Evolutionary conservation across 2,329 filamentous ascomycete species (phyloP).

Genomic region (Verticillium dahliae): DNA sequence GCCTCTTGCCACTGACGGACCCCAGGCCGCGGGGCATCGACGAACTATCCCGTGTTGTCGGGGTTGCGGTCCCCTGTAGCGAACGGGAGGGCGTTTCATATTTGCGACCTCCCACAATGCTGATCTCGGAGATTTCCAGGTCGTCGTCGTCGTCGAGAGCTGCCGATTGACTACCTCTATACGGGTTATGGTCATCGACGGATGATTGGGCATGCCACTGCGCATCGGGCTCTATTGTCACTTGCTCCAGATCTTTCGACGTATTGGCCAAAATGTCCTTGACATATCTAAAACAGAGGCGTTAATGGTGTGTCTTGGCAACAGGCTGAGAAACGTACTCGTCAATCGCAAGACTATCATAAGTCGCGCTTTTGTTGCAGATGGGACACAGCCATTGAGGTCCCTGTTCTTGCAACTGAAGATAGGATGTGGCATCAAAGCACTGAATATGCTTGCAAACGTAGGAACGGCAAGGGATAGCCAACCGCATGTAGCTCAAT

Average conservation of each 20-base stretch:
- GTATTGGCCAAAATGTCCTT: conserved; percentile 78
- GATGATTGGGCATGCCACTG: conserved; percentile 53
- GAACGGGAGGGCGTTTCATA: conserved; percentile 28
- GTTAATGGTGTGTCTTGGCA: background rate
- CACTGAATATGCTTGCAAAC: conserved; percentile 87
- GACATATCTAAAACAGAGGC: conserved; percentile 59
- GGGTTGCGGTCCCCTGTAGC: conserved; percentile 28
- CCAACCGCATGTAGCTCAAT: conserved; percentile 76
- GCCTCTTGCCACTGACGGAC: conserved; percentile 38
- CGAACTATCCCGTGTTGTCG: conserved; percentile 26
- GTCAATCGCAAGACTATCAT: conserved; percentile 78
- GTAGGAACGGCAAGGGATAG: conserved; percentile 70
- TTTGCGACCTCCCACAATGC: conserved; percentile 22
- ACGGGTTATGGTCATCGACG: conserved; percentile 19
- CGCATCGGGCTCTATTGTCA: conserved; percentile 84
- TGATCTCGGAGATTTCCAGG: conserved; percentile 39
- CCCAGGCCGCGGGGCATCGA: conserved; percentile 26
- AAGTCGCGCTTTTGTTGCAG: conserved; percentile 77
- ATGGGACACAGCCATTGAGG: conserved; percentile 96
- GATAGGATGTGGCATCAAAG: conserved; percentile 87
- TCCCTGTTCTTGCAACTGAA: conserved; percentile 91
- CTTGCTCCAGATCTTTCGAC: conserved; percentile 65
- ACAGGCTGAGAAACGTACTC: conserved; percentile 49
- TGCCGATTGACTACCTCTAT: background rate
- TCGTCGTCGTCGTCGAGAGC: conserved; percentile 40